These are phyloP conservation scores for Ophiocytium majus DNA, from an alignment of 352 stramenopile species.

Conservation along the genomic window DNA sequence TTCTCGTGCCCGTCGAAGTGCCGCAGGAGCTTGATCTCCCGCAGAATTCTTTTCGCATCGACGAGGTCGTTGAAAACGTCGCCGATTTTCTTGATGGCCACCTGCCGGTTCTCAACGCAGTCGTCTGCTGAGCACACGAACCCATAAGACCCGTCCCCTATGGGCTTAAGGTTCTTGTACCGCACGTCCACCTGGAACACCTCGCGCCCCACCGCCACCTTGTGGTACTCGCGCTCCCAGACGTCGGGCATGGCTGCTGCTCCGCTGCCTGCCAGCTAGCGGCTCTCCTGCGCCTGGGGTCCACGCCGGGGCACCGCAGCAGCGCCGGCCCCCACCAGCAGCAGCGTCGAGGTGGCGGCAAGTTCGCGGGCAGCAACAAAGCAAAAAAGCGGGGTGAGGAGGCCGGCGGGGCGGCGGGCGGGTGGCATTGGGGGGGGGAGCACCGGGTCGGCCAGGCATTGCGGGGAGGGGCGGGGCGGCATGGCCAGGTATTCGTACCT, in stretches of 20 bases:
- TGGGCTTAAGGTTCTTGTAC: constrained; percentile 63
- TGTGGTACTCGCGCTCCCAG: constrained; percentile 49
- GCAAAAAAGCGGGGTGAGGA: no score
- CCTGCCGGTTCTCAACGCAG: constrained; percentile 74
- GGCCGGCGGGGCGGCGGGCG: no score
- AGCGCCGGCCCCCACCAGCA: no score
- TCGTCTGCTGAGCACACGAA: constrained; percentile 86
- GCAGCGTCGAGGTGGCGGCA: no score
- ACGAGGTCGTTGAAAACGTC: constrained; percentile 86
- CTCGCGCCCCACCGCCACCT: constrained; percentile 49
- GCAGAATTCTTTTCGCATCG: constrained; percentile 97
- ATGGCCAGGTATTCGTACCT: no score
- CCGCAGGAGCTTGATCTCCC: constrained; percentile 62
- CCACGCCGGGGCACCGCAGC: no score
- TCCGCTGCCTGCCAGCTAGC: no score
- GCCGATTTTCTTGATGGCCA: constrained; percentile 90
- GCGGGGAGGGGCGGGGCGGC: no score
- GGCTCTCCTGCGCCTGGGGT: no score
- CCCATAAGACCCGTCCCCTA: constrained; percentile 78
- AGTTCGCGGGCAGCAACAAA: no score
- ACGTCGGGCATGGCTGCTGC: neutral
- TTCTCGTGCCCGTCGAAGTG: constrained; percentile 59
- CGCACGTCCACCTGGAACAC: constrained; percentile 50
- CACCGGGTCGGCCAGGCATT: no score
- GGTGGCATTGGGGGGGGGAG: no score